Evolutionary conservation across 345 rosid species (phyloP), one percentile per base, ranked within the genome.

Genomic region (Carallia brachiata): DNA sequence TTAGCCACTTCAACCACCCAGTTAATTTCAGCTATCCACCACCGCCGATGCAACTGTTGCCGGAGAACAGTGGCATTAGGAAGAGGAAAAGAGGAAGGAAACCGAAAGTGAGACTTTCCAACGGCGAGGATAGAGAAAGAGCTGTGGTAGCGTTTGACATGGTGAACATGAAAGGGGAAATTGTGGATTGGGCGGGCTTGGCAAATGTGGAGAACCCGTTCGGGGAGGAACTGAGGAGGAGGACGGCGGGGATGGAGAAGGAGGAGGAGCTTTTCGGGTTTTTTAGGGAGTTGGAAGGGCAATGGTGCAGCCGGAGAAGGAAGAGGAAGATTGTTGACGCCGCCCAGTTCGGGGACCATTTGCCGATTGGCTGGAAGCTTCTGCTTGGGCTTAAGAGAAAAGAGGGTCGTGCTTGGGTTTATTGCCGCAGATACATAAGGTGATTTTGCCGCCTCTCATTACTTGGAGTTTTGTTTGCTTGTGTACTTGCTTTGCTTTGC

Each of bases 261-360:
- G 96, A 90, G 71, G 93, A 85, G 69, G 84, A 80, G 55, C 72
- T 90, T 77, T 72, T 90, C 52, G 88, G 75, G 19, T 86, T 90
- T 73, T 73, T 88, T 70, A 81, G 82, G 68, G 83, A 80, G 40
- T 70, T 86, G 75, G 88, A 82, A 39, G 93, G 93, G 68, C 84
- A 86, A 17, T 88, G 96, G 93, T 89, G 96, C 40, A 86, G 93
- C 65, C 78, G 93, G 84, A 85, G 96, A 84, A 88, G 82, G 84
- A 90, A 79, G 81, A 85, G 96, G 84, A 90, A 80, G 85, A 82
- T 90, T 74, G 88, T 90, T 2, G 93, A 90, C 75, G 96, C 96
- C 6, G 8, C 75, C 44, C 67, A 80, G 56, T 82, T 90, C 10
- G 93, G 93, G 27, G 85, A 83, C 48, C 52, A 53, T 7, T 78